Conservation (phyloP, 257 asterid species). For the Knoxia roxburghii region DNA sequence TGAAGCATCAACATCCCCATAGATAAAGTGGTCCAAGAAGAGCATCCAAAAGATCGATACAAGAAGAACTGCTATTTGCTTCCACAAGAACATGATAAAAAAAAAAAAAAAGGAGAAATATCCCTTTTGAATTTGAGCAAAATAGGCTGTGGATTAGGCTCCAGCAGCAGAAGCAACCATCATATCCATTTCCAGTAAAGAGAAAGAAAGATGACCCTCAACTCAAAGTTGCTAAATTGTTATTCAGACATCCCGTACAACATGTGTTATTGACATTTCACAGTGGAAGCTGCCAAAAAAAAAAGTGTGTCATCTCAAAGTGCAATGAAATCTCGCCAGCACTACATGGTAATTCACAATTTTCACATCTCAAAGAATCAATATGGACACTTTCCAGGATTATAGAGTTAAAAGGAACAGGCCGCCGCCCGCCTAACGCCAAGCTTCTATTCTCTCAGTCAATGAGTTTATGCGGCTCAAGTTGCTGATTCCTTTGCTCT, state of each 20-base stretch:
- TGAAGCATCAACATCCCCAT: slow-evolving; percentile 5
- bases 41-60: slow-evolving; percentile 16
- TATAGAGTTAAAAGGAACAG: neutral
- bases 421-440: slow-evolving; percentile 43
- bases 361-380: slow-evolving; percentile 20
- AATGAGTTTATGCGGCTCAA: slow-evolving; percentile 68
- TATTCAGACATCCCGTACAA: slow-evolving; percentile 14
- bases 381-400: slow-evolving; percentile 17
- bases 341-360: slow-evolving; percentile 21
- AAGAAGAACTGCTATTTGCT: slow-evolving; percentile 1
- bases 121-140: slow-evolving; percentile 1
- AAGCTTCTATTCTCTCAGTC: slow-evolving; percentile 71
- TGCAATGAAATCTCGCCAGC: slow-evolving; percentile 15
- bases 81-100: slow-evolving; percentile 15
- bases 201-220: neutral
- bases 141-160: neutral
- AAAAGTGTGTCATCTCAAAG: slow-evolving; percentile 18
- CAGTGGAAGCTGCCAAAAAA: slow-evolving; percentile 1
- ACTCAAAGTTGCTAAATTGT: slow-evolving; percentile 5
- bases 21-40: slow-evolving; percentile 34
- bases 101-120: no score
- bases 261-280: slow-evolving; percentile 17
- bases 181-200: neutral
- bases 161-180: neutral
- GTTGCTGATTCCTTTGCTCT: slow-evolving; percentile 62